Conservation (phyloP, 768 basidiomycete species). For the Termitomyces sp. region DNA sequence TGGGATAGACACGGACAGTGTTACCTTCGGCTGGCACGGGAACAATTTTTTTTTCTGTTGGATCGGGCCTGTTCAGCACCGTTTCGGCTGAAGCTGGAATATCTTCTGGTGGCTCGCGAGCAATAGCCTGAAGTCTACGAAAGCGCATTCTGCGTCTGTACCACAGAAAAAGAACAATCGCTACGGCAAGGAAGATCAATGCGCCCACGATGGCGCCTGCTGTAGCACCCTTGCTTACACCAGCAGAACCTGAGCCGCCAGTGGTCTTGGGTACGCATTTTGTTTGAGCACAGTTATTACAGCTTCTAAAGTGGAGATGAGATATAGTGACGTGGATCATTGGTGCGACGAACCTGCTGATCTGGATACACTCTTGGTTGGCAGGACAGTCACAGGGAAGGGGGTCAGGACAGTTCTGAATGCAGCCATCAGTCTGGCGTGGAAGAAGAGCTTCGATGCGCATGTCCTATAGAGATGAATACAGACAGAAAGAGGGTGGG, state of each 20-base stretch:
- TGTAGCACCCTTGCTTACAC: constrained; percentile 64
- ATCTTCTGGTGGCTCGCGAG: constrained; percentile 47
- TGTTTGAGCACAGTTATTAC: constrained; percentile 49
- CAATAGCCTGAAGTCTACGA: constrained; percentile 29
- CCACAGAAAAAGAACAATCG: constrained; percentile 51
- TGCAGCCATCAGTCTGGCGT: constrained; percentile 37
- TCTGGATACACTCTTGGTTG: constrained; percentile 56
- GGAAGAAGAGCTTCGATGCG: constrained; percentile 35
- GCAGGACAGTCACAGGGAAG: constrained; percentile 53
- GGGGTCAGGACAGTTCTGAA: constrained; percentile 42
- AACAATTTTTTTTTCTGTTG: constrained; percentile 56
- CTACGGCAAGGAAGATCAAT: constrained; percentile 54
- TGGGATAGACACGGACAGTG: constrained; percentile 46
- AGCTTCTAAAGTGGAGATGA: constrained; percentile 42
- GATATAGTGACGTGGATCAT: constrained; percentile 1
- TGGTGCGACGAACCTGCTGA: constrained; percentile 45
- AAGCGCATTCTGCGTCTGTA: constrained; percentile 58
- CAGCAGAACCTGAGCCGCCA: constrained; percentile 26
- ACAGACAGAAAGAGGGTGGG: constrained; percentile 27
- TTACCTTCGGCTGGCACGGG: constrained; percentile 32
- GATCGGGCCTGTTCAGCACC: constrained; percentile 81
- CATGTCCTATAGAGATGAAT: constrained; percentile 17
- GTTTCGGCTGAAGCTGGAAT: constrained; percentile 71
- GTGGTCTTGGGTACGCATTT: constrained; percentile 40
- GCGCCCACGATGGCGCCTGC: constrained; percentile 71